These are phyloP conservation scores for Castanea sativa DNA, from an alignment of 306 rosid genomes.

Conservation along the genomic window DNA sequence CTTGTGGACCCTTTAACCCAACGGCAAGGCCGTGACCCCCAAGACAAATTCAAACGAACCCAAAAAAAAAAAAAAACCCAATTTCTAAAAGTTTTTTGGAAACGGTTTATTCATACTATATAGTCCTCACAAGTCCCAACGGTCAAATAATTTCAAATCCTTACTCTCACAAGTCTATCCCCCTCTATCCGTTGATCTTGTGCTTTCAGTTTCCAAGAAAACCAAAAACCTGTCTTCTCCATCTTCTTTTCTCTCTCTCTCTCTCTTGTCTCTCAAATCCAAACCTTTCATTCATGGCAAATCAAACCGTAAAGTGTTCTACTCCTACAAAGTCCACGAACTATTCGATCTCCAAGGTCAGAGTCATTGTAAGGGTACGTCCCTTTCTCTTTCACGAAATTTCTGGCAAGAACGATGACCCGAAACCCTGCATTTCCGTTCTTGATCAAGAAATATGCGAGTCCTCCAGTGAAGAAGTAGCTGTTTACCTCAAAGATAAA, in stretches of 20 bases:
- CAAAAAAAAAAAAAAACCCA: not conserved
- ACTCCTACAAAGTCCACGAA: constrained; percentile 34
- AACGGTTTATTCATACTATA: too few relatives aligned
- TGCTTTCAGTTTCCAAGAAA: not conserved
- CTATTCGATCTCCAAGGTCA: constrained; percentile 55
- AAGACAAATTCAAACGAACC: constrained; percentile 28
- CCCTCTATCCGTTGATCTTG: not conserved
- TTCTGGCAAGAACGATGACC: constrained; percentile 25
- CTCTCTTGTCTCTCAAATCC: not conserved
- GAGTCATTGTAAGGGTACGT: constrained; percentile 81
- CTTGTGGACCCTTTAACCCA: not conserved
- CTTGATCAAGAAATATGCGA: constrained; percentile 33
- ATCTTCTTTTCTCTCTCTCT: not conserved
- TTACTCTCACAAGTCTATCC: not conserved
- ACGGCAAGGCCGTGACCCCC: not conserved
- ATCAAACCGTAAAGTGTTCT: constrained; percentile 16
- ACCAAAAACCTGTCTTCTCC: not conserved
- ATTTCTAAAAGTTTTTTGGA: not conserved
- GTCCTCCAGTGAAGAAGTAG: constrained; percentile 37
- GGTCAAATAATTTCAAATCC: constrained; percentile 36
- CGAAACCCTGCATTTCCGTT: constrained; percentile 54
- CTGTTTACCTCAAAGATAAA: constrained; percentile 72
- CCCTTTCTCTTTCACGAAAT: constrained; percentile 68
- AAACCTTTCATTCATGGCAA: constrained; percentile 36
- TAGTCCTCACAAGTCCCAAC: constrained; percentile 18